A percentile compares a stretch with the other conserved stretches of the same genome.
Conservation (phyloP, 2,329 filamentous ascomycete genomes). For the Endocalyx cinctus region DNA sequence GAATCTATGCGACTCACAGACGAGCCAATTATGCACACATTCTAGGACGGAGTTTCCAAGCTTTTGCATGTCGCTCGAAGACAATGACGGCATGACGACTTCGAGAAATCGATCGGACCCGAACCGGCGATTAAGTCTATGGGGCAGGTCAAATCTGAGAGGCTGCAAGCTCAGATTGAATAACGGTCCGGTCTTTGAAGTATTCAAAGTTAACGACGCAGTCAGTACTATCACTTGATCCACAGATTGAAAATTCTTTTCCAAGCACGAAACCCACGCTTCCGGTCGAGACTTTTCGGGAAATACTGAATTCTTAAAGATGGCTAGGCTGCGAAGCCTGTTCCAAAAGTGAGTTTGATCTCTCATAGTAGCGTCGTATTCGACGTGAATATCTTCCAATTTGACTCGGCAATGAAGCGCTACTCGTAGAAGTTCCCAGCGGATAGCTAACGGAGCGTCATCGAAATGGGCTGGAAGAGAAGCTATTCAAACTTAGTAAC, state of each 20-base stretch:
- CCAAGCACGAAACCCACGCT: conserved; percentile 42
- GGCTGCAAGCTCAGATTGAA: conserved; percentile 45
- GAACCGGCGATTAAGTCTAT: conserved; percentile 51
- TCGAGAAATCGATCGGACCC: conserved; percentile 57
- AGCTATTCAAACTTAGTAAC: conserved; percentile 16
- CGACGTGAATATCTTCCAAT: conserved; percentile 29
- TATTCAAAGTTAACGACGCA: conserved; percentile 35
- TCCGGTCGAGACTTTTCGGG: conserved; percentile 40
- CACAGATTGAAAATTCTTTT: conserved; percentile 26
- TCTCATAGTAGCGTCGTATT: conserved; percentile 35
- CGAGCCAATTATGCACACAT: conserved; percentile 37
- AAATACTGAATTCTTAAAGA: conserved; percentile 40
- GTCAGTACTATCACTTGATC: conserved; percentile 38
- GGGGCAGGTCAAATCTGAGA: conserved; percentile 41
- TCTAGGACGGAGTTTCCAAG: conserved; percentile 23
- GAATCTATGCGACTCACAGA: conserved; percentile 34
- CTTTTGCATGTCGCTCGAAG: conserved; percentile 27
- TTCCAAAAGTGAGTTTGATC: conserved; percentile 41
- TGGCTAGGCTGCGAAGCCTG: conserved; percentile 32
- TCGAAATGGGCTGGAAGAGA: conserved; percentile 35
- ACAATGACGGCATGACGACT: conserved; percentile 40
- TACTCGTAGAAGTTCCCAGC: conserved; percentile 50
- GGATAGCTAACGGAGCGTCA: conserved; percentile 41
- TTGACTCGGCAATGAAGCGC: conserved; percentile 41
- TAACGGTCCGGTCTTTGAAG: conserved; percentile 30